Evolutionary conservation across 441 rosid species (phyloP).

Genomic region (Erysimum pusillum): DNA sequence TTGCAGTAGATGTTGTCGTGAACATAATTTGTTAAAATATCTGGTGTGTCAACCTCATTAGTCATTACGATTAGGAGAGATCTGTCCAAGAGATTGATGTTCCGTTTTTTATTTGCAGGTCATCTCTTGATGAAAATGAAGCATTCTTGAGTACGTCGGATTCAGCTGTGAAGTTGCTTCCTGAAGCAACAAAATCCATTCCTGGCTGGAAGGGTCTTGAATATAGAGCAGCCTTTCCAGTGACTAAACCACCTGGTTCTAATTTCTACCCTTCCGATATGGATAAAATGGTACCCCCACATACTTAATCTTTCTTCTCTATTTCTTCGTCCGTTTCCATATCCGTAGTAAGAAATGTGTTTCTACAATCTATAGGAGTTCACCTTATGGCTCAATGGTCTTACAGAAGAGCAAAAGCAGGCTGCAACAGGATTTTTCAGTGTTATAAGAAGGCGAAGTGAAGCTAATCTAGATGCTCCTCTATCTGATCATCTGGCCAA

Average conservation of each 20-base stretch:
- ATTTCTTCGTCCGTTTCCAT: background rate
- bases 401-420: conserved; percentile 63
- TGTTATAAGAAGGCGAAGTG: conserved; percentile 75
- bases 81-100: conserved; percentile 19
- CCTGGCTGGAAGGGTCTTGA: conserved; percentile 93
- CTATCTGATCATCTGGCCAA: conserved; percentile 44
- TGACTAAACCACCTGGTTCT: conserved; percentile 83
- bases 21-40: background rate
- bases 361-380: conserved; percentile 71
- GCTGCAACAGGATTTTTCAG: conserved; percentile 83
- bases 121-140: conserved; percentile 88
- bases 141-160: conserved; percentile 87
- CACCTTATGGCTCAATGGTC: conserved; percentile 67
- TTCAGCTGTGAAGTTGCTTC: conserved; percentile 81
- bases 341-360: conserved; percentile 2
- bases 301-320: conserved; percentile 28
- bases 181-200: conserved; percentile 71
- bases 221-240: conserved; percentile 86
- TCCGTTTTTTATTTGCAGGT: conserved; percentile 64
- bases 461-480: conserved; percentile 59
- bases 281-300: conserved; percentile 77
- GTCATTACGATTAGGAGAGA: conserved; percentile 16
- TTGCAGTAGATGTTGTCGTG: conserved; percentile 2
- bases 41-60: conserved; percentile 17
- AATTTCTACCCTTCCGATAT: conserved; percentile 96